Evolutionary conservation across 2,329 filamentous ascomycete genomes (phyloP).

Genomic region (Sporothrix curviconia): DNA sequence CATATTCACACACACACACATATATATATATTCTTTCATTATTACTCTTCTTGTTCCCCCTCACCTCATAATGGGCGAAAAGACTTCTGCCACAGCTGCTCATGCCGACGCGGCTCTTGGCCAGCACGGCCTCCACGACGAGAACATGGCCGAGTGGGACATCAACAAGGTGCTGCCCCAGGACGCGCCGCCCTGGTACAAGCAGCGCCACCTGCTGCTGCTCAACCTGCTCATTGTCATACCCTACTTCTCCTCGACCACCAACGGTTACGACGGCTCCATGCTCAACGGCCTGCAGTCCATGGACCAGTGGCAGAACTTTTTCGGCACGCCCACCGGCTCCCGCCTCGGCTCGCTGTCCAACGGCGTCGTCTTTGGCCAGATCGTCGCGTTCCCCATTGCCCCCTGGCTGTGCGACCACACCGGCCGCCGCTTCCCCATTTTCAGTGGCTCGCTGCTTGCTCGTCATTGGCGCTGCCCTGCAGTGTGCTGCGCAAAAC

Average conservation of each 20-base stretch:
- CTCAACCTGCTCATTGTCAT: background rate
- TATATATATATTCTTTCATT: background rate
- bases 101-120: background rate
- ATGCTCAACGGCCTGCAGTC: conserved; percentile 37
- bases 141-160: background rate
- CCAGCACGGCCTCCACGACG: background rate
- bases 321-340: conserved; percentile 20
- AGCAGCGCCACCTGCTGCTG: background rate
- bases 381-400: background rate
- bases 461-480: conserved; percentile 39
- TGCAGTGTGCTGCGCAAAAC: conserved; percentile 21
- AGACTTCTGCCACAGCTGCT: background rate
- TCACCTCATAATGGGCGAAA: background rate
- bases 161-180: conserved; percentile 10
- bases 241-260: background rate
- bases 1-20: background rate
- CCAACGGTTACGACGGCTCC: conserved; percentile 21
- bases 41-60: background rate
- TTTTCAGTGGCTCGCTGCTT: conserved; percentile 15
- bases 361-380: conserved; percentile 16
- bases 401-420: conserved; percentile 8
- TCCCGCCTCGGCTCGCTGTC: conserved; percentile 22
- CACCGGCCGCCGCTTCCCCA: background rate
- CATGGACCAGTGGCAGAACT: conserved; percentile 29
- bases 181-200: background rate